Conservation (phyloP, 2,329 filamentous ascomycete species). For the Sarocladium oryzae region DNA sequence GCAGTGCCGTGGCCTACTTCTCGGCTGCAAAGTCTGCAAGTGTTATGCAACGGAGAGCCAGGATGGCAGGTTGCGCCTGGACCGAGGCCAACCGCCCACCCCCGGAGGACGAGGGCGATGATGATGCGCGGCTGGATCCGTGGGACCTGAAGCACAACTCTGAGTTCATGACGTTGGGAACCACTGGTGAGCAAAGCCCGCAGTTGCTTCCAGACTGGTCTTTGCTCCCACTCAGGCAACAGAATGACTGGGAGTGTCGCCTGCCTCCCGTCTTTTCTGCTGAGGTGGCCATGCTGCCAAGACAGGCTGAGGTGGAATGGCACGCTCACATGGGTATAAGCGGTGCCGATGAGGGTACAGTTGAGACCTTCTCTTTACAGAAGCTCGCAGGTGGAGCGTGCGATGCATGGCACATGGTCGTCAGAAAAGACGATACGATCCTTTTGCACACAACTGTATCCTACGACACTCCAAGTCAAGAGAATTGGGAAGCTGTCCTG, state of each 20-base stretch:
- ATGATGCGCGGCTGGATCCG: slow-evolving; percentile 52
- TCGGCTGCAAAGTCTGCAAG: slow-evolving; percentile 27
- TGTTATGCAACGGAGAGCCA: slow-evolving; percentile 28
- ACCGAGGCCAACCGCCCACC: slow-evolving; percentile 31
- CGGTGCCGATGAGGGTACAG: slow-evolving; percentile 20
- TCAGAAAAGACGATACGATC: slow-evolving; percentile 14
- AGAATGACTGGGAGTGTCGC: slow-evolving; percentile 25
- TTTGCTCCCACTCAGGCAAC: slow-evolving; percentile 31
- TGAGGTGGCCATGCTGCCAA: slow-evolving; percentile 71
- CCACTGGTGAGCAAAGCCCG: slow-evolving; percentile 17
- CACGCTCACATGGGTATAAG: slow-evolving; percentile 59
- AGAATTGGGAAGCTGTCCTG: neutral
- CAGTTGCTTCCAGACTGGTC: slow-evolving; percentile 45
- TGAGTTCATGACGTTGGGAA: slow-evolving; percentile 36
- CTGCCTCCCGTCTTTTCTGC: slow-evolving; percentile 66
- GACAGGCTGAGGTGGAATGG: slow-evolving; percentile 76
- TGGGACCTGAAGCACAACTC: slow-evolving; percentile 61
- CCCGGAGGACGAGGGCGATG: slow-evolving; percentile 42
- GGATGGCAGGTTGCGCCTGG: slow-evolving; percentile 43
- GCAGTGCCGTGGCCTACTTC: slow-evolving; percentile 69
- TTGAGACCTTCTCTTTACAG: slow-evolving; percentile 18
- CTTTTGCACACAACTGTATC: slow-evolving; percentile 26
- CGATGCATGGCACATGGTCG: slow-evolving; percentile 23
- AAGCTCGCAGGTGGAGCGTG: slow-evolving; percentile 17
- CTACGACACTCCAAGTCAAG: slow-evolving; percentile 7